These are phyloP conservation scores for Mycena amicta DNA, from an alignment of 768 basidiomycete genomes.

Conservation along the genomic window DNA sequence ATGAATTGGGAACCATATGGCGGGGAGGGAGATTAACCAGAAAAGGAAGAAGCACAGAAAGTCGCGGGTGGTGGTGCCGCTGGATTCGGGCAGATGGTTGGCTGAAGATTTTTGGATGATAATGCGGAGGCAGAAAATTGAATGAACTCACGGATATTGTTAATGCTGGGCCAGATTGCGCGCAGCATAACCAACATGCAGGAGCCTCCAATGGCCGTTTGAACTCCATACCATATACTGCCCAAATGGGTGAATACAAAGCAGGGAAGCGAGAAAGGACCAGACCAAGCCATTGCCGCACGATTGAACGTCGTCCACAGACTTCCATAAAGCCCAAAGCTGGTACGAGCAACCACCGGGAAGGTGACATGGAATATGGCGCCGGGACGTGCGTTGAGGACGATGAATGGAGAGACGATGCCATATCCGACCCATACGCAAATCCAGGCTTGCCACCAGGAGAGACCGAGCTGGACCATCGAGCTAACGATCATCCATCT, in stretches of 20 bases:
- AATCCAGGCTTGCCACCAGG: constrained; percentile 87
- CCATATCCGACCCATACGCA: constrained; percentile 71
- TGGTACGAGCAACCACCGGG: constrained; percentile 74
- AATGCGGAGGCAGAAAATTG: too few relatives aligned
- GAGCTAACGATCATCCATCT: constrained; percentile 81
- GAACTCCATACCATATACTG: constrained; percentile 79
- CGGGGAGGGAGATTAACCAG: constrained; percentile 78
- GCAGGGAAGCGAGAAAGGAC: constrained; percentile 12
- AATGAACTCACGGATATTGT: constrained; percentile 66
- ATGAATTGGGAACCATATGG: constrained; percentile 84
- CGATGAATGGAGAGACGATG: constrained; percentile 69
- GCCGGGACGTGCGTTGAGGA: constrained; percentile 76
- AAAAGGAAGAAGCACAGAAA: constrained; percentile 86
- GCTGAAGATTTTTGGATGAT: constrained; percentile 48
- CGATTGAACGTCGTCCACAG: constrained; percentile 81
- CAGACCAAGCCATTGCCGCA: constrained; percentile 72
- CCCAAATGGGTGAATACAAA: not conserved
- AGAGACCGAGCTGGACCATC: constrained; percentile 71
- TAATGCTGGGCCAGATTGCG: constrained; percentile 75
- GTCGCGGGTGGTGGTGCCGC: constrained; percentile 75
- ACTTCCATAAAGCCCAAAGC: constrained; percentile 77
- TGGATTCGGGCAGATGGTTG: constrained; percentile 71
- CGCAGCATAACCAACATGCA: constrained; percentile 76
- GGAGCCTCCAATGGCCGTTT: constrained; percentile 80
- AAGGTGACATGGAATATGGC: constrained; percentile 79